phyloP scores from a whole-genome alignment of 2,329 filamentous ascomycete genomes.

The Ascochyta koolunga region DNA sequence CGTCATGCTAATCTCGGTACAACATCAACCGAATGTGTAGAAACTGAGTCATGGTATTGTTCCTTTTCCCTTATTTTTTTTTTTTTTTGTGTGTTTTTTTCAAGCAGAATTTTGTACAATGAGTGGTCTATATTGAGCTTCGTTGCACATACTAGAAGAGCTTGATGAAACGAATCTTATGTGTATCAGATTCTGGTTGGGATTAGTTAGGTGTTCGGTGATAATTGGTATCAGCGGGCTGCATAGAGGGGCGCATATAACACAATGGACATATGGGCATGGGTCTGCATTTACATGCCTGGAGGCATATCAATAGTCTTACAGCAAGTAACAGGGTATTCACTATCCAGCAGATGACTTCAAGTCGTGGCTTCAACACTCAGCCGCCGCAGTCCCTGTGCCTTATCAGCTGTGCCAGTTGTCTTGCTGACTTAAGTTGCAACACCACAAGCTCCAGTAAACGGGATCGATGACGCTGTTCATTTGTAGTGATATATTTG shows the following conservation, averaged over 20 bases:
- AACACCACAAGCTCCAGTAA: neutral
- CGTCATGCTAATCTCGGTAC: conserved; percentile 29
- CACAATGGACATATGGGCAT: conserved; percentile 3
- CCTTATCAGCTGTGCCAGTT: too few relatives aligned
- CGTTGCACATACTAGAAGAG: conserved; percentile 11
- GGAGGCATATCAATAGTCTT: conserved; percentile 4
- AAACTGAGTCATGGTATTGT: neutral
- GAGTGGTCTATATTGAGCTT: conserved; percentile 8
- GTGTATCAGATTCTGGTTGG: neutral
- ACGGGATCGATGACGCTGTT: neutral
- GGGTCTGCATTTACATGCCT: conserved; percentile 15
- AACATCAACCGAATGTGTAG: neutral
- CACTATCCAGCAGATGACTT: neutral
- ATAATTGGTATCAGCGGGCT: neutral
- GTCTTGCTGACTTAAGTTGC: neutral
- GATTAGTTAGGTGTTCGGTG: neutral
- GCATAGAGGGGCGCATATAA: conserved; percentile 1
- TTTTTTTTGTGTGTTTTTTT: too few relatives aligned
- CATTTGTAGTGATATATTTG: neutral
- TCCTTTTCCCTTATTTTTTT: neutral
- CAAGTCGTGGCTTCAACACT: too few relatives aligned
- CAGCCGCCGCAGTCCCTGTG: too few relatives aligned
- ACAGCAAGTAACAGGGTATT: conserved; percentile 13
- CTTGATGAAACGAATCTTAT: neutral
- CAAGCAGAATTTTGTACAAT: neutral